Percentiles rank a stretch among this genome's conserved stretches.
Evolutionary conservation across 768 basidiomycete species (phyloP).

Genomic region (Imleria badia): DNA sequence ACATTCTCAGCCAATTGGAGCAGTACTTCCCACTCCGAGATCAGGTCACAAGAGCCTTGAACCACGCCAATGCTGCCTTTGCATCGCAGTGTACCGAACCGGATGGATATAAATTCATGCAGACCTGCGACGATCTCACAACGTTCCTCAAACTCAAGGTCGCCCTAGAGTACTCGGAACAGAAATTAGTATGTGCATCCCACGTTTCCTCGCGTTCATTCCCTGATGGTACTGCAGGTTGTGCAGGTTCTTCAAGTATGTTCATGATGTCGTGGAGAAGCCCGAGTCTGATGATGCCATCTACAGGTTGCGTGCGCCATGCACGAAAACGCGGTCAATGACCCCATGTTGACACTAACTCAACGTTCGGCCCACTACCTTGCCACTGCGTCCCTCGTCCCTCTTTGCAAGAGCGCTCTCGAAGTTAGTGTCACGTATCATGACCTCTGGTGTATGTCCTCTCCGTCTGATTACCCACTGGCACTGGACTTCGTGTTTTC

Average conservation of each 20-base stretch:
- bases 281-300: not conserved
- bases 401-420: conserved; percentile 4
- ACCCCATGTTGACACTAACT: not conserved
- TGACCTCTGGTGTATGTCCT: conserved; percentile 18
- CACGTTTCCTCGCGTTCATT: not conserved
- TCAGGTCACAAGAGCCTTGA: conserved; percentile 2
- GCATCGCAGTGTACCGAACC: conserved; percentile 15
- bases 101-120: conserved; percentile 5
- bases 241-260: conserved; percentile 22
- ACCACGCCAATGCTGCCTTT: conserved; percentile 14
- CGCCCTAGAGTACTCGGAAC: conserved; percentile 3
- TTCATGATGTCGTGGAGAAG: not conserved
- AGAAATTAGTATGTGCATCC: conserved; percentile 9
- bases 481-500: not conserved
- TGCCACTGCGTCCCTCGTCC: conserved; percentile 4
- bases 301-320: conserved; percentile 21
- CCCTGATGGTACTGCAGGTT: conserved; percentile 11
- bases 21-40: not conserved
- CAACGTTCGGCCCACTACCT: conserved; percentile 10
- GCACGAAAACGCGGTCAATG: conserved; percentile 26
- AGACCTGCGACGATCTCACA: conserved; percentile 10
- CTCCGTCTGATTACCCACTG: not conserved
- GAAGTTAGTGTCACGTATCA: not conserved
- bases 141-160: conserved; percentile 8
- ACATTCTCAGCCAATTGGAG: not conserved